Percentiles rank a stretch among this genome's conserved stretches.
phyloP scores from a whole-genome alignment of 495 filamentous ascomycete genomes.

The Aspergillus heteromorphus region DNA sequence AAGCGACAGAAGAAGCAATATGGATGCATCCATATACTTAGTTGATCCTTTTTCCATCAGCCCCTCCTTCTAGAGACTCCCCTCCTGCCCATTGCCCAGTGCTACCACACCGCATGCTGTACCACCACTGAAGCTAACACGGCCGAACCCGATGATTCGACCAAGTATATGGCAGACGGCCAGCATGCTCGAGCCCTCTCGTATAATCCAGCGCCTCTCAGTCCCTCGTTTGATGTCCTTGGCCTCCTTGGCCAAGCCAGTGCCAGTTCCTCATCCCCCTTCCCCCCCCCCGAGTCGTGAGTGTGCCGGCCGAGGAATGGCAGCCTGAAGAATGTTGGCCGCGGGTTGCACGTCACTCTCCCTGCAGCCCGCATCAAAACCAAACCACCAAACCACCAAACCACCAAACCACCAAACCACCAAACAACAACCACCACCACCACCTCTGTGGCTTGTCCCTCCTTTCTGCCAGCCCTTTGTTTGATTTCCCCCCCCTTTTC shows the following conservation, averaged over 20 bases:
- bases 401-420: too few relatives aligned
- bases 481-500: background rate
- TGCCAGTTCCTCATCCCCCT: too few relatives aligned
- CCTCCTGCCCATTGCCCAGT: too few relatives aligned
- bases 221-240: background rate
- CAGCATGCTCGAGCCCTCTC: background rate
- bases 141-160: background rate
- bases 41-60: too few relatives aligned
- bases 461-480: background rate
- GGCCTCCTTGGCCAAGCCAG: background rate
- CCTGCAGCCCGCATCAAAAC: background rate
- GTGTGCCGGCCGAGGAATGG: background rate
- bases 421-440: background rate
- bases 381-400: too few relatives aligned
- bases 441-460: constrained; percentile 1
- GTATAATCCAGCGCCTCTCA: background rate
- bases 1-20: background rate
- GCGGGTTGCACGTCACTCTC: background rate
- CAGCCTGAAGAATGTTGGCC: background rate
- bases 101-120: too few relatives aligned
- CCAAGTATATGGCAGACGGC: background rate
- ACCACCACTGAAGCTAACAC: too few relatives aligned
- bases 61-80: too few relatives aligned
- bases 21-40: too few relatives aligned
- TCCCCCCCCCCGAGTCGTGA: too few relatives aligned